Conservation (phyloP, 306 rosid species). For the Cicer judaicum region DNA sequence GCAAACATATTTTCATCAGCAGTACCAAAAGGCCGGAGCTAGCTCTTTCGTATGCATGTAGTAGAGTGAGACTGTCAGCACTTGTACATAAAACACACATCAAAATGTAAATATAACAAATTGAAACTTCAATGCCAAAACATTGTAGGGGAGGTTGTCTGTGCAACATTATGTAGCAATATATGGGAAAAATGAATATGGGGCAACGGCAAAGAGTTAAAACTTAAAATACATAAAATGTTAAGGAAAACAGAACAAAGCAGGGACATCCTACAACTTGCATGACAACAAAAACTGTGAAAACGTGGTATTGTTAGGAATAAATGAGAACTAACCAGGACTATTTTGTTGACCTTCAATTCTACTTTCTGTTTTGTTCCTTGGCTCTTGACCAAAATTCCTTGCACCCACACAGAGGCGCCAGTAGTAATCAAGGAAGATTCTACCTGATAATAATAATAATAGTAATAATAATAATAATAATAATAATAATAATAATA, state of each 20-base stretch:
- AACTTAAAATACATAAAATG: neutral
- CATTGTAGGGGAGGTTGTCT: neutral
- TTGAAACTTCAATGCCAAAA: conserved; percentile 3
- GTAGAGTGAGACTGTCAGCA: conserved; percentile 30
- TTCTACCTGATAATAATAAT: conserved; percentile 70
- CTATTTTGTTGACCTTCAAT: conserved; percentile 78
- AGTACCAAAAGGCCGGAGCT: conserved; percentile 23
- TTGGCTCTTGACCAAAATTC: conserved; percentile 74
- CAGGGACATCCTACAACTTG: neutral
- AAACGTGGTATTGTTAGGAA: neutral
- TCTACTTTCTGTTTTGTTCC: conserved; percentile 95
- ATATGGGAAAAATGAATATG: neutral
- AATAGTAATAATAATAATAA: conserved; percentile 53
- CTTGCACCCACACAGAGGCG: conserved; percentile 93
- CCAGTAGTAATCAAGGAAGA: conserved; percentile 79
- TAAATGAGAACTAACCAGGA: conserved; percentile 68
- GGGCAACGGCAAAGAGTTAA: neutral
- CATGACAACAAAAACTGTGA: neutral
- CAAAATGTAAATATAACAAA: neutral
- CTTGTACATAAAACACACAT: conserved; percentile 14
- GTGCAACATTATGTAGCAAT: neutral
- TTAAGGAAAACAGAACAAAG: neutral
- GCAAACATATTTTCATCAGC: conserved; percentile 27
- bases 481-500: conserved; percentile 52
- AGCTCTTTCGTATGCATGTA: conserved; percentile 16